Evolutionary conservation across 2,329 filamentous ascomycete genomes (phyloP), one percentile per base, ranked within the genome.

Genomic region (Venturia effusa): DNA sequence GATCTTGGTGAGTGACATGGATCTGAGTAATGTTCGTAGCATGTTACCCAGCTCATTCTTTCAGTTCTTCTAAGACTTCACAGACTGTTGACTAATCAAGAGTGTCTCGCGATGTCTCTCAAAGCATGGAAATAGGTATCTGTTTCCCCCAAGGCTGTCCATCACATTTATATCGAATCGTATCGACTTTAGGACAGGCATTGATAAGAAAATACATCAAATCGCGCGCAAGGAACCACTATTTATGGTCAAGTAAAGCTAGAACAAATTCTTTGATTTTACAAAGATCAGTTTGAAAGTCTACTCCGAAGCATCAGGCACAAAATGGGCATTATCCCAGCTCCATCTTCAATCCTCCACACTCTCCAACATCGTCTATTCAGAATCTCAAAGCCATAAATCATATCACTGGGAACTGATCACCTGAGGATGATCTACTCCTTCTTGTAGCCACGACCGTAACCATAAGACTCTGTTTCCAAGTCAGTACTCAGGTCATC

Each of bases 401-500:
- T 51, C 45, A 24, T 51, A 11, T 22, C 45, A 4, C 4, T 11
- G 2, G 4, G 27, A 17, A 6, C 15, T 51, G 10, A 27, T 51
- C 5, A 7, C 10, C 10, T n/a, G n/a, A n/a, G 27, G 27, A 51
- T 6, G 4, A 51, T 51, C 30, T 57, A 57, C 27, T 57, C 30
- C 51, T 57, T 57, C 51, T 57, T 57, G 27, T 57, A 57, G 15
- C 51, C 30, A 57, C 51, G 51, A 34, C 51, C 51, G 13, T 37
- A 57, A 22, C 51, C 51, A 17, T 57, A 57, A 19, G 22, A 24
- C 24, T 54, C 48, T 54, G 24, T 54, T 30, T 17, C 13, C 15
- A 54, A 4, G 48, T 54, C 13, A 54, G 48, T 54, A 54, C 22
- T 54, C 2, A 11, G 4, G 4, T 13, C 19, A 45, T 45, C 10